Conservation (phyloP, 768 basidiomycete genomes). For the Amanita subjunquillea region DNA sequence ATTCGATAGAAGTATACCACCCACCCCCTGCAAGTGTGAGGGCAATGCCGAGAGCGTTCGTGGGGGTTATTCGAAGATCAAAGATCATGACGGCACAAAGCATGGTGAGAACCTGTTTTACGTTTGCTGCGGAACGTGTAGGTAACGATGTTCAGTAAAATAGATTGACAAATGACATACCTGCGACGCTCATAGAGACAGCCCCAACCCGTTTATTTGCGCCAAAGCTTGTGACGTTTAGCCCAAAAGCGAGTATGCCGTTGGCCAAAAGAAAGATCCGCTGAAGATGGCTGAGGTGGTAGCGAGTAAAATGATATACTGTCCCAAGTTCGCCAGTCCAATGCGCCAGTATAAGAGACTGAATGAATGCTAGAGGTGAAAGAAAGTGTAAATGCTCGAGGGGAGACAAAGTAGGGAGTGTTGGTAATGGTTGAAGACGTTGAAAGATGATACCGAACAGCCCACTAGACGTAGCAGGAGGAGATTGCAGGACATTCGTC, state of each 20-base stretch:
- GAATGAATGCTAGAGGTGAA: constrained; percentile 84
- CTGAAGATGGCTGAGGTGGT: constrained; percentile 16
- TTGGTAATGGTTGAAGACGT: constrained; percentile 1
- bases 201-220: constrained; percentile 92
- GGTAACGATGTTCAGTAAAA: background rate
- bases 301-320: constrained; percentile 23
- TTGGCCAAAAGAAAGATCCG: constrained; percentile 58
- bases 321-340: constrained; percentile 69
- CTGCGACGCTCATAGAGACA: constrained; percentile 85
- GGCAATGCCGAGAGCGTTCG: constrained; percentile 75
- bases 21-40: constrained; percentile 84
- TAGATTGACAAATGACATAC: constrained; percentile 26
- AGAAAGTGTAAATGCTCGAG: constrained; percentile 84
- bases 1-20: constrained; percentile 66
- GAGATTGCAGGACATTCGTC: constrained; percentile 69
- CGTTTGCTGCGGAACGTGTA: constrained; percentile 45
- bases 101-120: constrained; percentile 91
- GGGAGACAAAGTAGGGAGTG: constrained; percentile 32
- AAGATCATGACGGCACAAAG: constrained; percentile 79
- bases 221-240: constrained; percentile 92
- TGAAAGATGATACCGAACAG: background rate
- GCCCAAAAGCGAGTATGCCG: constrained; percentile 79
- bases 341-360: constrained; percentile 73
- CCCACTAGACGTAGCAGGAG: constrained; percentile 12
- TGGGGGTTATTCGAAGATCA: constrained; percentile 65